Percentiles rank a stretch among this genome's conserved stretches.
These are phyloP conservation scores for Flaveria trinervia DNA, from an alignment of 129 eudicot genomes.

Conservation along the genomic window DNA sequence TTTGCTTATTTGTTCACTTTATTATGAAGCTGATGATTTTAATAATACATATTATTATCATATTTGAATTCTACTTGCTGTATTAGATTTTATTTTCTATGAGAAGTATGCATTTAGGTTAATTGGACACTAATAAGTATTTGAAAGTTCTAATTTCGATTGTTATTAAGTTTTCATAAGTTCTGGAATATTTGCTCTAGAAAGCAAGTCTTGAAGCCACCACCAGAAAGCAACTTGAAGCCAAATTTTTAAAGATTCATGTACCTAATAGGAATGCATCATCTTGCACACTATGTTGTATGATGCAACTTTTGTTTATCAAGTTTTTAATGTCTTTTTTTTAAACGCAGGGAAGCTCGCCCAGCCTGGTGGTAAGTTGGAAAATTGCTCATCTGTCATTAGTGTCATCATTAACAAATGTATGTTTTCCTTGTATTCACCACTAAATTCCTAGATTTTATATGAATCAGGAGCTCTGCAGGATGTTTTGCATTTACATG, in stretches of 20 bases:
- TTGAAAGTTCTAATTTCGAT: neutral
- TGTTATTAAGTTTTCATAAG: neutral
- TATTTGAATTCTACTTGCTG: neutral
- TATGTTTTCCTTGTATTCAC: slow-evolving; percentile 12
- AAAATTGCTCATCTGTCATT: slow-evolving; percentile 20
- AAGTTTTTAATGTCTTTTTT: slow-evolving; percentile 22
- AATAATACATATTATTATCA: neutral
- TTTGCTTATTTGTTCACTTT: slow-evolving; percentile 16
- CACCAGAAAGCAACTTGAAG: neutral
- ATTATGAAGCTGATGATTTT: slow-evolving; percentile 4
- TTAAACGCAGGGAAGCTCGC: slow-evolving; percentile 71
- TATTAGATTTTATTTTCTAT: slow-evolving; percentile 9
- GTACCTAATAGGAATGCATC: slow-evolving; percentile 20
- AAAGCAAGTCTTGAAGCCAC: neutral
- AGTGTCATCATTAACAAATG: neutral
- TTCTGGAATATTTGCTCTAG: neutral
- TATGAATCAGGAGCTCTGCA: slow-evolving; percentile 83
- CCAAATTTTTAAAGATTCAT: neutral
- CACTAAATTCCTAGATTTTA: slow-evolving; percentile 20
- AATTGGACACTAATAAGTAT: neutral
- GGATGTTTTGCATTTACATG: slow-evolving; percentile 92
- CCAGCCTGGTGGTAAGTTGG: slow-evolving; percentile 75
- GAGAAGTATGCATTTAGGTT: neutral
- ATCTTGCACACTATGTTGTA: slow-evolving; percentile 7
- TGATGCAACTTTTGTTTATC: neutral